Evolutionary conservation across 441 rosid genomes (phyloP), one percentile per base, ranked within the genome.

Genomic region (Gossypium trilobum): DNA sequence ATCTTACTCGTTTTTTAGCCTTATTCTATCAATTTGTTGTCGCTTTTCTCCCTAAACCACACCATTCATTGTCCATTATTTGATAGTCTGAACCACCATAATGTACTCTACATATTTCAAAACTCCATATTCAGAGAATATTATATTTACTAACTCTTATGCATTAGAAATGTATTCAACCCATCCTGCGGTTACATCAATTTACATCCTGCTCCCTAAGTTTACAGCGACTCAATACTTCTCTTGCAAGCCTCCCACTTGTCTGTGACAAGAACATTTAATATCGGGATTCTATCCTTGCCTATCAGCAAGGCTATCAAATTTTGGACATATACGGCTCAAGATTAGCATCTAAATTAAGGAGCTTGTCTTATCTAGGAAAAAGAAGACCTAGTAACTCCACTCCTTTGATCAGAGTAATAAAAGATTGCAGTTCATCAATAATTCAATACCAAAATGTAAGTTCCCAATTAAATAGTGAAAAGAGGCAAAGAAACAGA

Each of bases 331-430:
- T 22, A 44, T 65, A 13, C 16, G 20, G 36, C 9, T 65, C 56
- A 44, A 6, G 17, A 22, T 22, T 44, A 44, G 39, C 56, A 65
- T 46, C 36, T 65, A 65, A 44, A 44, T 23, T 14, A 67, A 48
- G 58, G 14, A 50, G 71, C 44, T 67, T 14, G 8, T 25, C 23
- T 50, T n/a, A 27, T 68, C 11, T 68, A 52, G 61, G 44, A 4
- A 51, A 14, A 68, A 52, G 36, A 48, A 23, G 36, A 42, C 65
- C 54, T 33, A 56, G 42, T 39, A 59, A 68, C 42, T 42, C 68
- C 46, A 68, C 31, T 58, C 50, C 73, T 68, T 44, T 2, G 13
- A 69, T 65, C 59, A 58, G 19, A 25, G 72, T 58, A 70, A 74
- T 20, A 58, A 57, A 33, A 27, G 13, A 33, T 8, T 57, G 22